Base-by-base conservation (phyloP, 306 rosid genomes). In the Pyrus pyrifolia region DNA sequence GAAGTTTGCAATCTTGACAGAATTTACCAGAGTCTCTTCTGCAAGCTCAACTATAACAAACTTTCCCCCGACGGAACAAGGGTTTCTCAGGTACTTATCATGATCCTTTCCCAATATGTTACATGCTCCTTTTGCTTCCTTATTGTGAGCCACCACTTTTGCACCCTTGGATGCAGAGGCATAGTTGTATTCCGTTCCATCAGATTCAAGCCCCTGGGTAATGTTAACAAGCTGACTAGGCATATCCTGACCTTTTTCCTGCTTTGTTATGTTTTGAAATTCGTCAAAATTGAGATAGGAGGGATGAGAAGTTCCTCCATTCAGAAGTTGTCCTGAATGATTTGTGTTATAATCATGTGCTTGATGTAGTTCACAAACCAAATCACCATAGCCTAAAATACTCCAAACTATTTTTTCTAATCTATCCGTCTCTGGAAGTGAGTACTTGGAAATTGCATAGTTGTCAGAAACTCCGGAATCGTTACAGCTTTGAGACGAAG, bases 111-210 rank as follows among this genome's bases (percentile, higher is more conserved):
- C 90, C 33, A 94, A 62, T 57, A 94, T 84, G 82, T 91, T 94
- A 70, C 73, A 81, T 23, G 97, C 96, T 49, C 98, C 98, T 46
- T 87, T 94, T 27, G 96, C 97, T 59, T 94, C 97, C 83, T 91
- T 94, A 60, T 94, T 94, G 81, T 84, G 89, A 58, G 96, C 93
- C 57, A 94, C 90, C 38, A 90, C 97, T 73, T 94, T 94, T 58
- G 98, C 96, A 18, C 98, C 97, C 83, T 91, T 94, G 22, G 94
- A 89, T 33, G 86, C 94, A 19, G 96, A 91, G n/a, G 98, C 98
- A 46, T 90, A 89, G 83, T 94, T 91, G 86, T 89, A 91, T 79
- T 84, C 91, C 0, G 91, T 79, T 40, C 96, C 98, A 79, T 87
- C 96, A 7, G 87, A 87, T 84, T 94, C 98, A 45, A 90, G 87